phyloP scores from a whole-genome alignment of 805 yeast species.

The Metschnikowia santaceciliae region DNA sequence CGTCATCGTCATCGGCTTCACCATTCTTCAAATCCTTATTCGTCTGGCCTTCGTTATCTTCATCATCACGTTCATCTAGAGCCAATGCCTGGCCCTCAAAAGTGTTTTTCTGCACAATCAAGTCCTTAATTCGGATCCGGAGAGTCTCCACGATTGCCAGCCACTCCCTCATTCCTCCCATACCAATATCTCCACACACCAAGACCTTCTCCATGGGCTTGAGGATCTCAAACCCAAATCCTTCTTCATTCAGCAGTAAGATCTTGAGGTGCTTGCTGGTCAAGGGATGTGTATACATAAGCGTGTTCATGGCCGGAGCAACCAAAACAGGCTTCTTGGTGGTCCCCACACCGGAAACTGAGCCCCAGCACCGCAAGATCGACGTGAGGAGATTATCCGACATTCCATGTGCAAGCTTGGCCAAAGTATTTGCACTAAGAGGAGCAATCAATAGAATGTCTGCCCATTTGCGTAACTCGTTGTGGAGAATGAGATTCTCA shows the following conservation, averaged over 20 bases:
- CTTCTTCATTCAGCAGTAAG: slow-evolving; percentile 32
- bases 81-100: slow-evolving; percentile 7
- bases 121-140: slow-evolving; percentile 29
- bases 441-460: slow-evolving; percentile 46
- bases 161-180: slow-evolving; percentile 52
- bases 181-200: slow-evolving; percentile 47
- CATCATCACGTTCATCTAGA: slow-evolving; percentile 16
- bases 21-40: slow-evolving; percentile 28
- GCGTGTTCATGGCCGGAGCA: slow-evolving; percentile 48
- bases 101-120: slow-evolving; percentile 24
- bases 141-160: slow-evolving; percentile 41
- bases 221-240: slow-evolving; percentile 41
- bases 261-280: slow-evolving; percentile 38
- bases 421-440: slow-evolving; percentile 42
- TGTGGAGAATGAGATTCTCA: slow-evolving; percentile 37
- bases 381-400: slow-evolving; percentile 42
- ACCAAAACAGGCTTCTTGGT: slow-evolving; percentile 40
- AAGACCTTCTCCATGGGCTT: slow-evolving; percentile 46
- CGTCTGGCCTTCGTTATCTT: slow-evolving; percentile 5
- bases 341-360: slow-evolving; percentile 15
- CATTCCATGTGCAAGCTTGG: slow-evolving; percentile 43
- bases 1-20: slow-evolving; percentile 34
- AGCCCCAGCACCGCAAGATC: slow-evolving; percentile 42
- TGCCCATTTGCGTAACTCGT: slow-evolving; percentile 45
- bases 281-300: slow-evolving; percentile 46